Evolutionary conservation across 345 rosid genomes (phyloP), one percentile per base, ranked within the genome.

Genomic region (Euphorbia peplus): DNA sequence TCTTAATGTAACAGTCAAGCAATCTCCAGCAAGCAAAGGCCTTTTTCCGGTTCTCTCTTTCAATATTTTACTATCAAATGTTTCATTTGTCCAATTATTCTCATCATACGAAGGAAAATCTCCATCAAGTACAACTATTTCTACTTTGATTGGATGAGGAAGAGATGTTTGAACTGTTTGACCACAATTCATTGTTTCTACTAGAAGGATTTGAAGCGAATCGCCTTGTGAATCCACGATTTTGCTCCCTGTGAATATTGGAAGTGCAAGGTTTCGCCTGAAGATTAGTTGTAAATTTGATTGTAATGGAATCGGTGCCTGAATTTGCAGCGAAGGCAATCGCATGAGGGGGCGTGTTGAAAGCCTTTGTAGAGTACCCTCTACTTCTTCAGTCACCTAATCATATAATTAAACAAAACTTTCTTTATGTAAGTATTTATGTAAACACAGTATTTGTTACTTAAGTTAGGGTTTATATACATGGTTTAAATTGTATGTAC

Each of bases 1-100:
- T 62, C 91, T 76, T 37, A 86, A 28, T 18, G 82, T 84, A 32
- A 86, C 73, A 6, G 69, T 79, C 32, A 83, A 73, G 24, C 64
- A 61, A 48, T 89, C 98, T 47, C 98, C 98, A 26, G 98, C 75
- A 8, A 93, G 89, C 74, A 93, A 79, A 14, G 98, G 98, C n/a
- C 98, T 73, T 71, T 85, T 91, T 5, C 98, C 98, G 0, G 76
- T 63, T 64, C 98, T 86, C 82, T 91, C 95, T 80, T 73, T 91
- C 50, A 88, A 79, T 1, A 93, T 80, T 19, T 74, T 82, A 37
- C 67, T 68, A 1, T 87, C 86, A 39, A 89, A 93, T 24, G 87
- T 96, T 39, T 86, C 83, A 19, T 75, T 79, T 0, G 74, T 91
- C 98, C 98, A 93, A 30, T 41, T 71, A 35, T 71, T 74, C 1